Base-by-base conservation (phyloP, 352 stramenopile genomes). In the Phytophthora boehmeriae region DNA sequence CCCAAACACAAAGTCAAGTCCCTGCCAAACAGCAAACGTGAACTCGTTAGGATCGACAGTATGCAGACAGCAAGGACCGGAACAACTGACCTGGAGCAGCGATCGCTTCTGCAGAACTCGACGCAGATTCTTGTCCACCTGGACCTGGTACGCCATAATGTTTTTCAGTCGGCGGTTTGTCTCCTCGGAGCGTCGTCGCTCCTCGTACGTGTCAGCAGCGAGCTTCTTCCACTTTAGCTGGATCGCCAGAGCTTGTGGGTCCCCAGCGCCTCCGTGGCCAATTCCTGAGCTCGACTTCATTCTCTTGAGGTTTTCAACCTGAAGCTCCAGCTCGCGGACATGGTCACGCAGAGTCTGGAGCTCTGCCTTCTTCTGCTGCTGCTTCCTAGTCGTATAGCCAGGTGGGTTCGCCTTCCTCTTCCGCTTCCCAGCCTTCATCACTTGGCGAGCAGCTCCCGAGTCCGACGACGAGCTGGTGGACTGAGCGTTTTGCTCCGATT, bases 341-440 rank as follows among this genome's bases (percentile, higher is more conserved):
- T 65, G 39, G 16, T 68, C n/a, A 5, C 59, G 64, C 11, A 73
- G 44, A 36, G 11, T 61, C 30, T 68, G 48, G 9, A 73, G n/a
- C 19, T 68, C 64, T 8, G 64, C 64, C 30, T 44, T 36, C 34
- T 73, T 73, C 4, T 49, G 60, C 10, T 30, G 64, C 42, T 65
- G 53, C 10, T 62, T 8, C 9, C 43, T 45, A 2, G 58, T 73
- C 28, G 64, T 64, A 34, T 73, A 73, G 13, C 64, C 51, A 8
- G 36, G 28, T 13, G 38, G 48, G 35, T 45, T 67, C 11, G 39
- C 1, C 4, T 47, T 52, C 32, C 36, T 57, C 45, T 57, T 63
- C 20, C 36, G 47, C 22, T 54, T 52, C 4, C 16, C 16, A 5
- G 42, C 53, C 19, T 34, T n/a, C 46, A 2, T 19, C 16, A 35